Conservation (phyloP, 305 asterid species). For the Rubia peregrina region DNA sequence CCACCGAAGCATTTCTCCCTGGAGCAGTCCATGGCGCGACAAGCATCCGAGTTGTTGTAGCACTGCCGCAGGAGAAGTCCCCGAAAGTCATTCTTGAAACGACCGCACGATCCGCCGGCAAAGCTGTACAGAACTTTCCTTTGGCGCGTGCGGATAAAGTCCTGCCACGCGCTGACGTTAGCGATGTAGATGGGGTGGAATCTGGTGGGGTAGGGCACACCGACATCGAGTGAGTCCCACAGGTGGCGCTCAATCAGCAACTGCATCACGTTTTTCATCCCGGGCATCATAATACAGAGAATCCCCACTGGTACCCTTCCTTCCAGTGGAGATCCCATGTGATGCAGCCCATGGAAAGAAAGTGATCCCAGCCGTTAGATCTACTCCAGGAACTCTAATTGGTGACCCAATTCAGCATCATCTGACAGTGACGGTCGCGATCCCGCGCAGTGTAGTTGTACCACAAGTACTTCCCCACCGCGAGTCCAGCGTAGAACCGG, state of each 20-base stretch:
- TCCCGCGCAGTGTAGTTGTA: slow-evolving; percentile 33
- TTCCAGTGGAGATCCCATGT: slow-evolving; percentile 76
- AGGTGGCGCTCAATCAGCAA: slow-evolving; percentile 53
- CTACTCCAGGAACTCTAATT: slow-evolving; percentile 38
- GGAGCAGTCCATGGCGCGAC: slow-evolving; percentile 59
- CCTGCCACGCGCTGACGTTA: slow-evolving; percentile 49
- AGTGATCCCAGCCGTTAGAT: slow-evolving; percentile 62
- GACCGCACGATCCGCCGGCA: slow-evolving; percentile 61
- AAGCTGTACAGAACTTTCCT: slow-evolving; percentile 47
- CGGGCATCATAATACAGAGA: slow-evolving; percentile 49
- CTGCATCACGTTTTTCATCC: slow-evolving; percentile 59
- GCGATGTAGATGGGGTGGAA: slow-evolving; percentile 52
- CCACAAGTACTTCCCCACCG: slow-evolving; percentile 51
- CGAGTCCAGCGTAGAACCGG: slow-evolving; percentile 66
- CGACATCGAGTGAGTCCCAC: slow-evolving; percentile 68
- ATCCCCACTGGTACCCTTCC: slow-evolving; percentile 50
- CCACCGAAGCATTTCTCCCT: slow-evolving; percentile 57
- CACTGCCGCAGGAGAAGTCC: slow-evolving; percentile 49
- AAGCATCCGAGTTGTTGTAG: slow-evolving; percentile 33
- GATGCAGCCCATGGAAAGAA: slow-evolving; percentile 52
- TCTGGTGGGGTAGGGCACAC: slow-evolving; percentile 73
- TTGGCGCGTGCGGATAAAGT: slow-evolving; percentile 33
- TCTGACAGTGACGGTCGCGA: slow-evolving; percentile 51
- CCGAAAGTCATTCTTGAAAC: slow-evolving; percentile 52
- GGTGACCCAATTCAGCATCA: slow-evolving; percentile 48